Conservation (phyloP, 306 rosid species). For the Hylodesmum podocarpum region DNA sequence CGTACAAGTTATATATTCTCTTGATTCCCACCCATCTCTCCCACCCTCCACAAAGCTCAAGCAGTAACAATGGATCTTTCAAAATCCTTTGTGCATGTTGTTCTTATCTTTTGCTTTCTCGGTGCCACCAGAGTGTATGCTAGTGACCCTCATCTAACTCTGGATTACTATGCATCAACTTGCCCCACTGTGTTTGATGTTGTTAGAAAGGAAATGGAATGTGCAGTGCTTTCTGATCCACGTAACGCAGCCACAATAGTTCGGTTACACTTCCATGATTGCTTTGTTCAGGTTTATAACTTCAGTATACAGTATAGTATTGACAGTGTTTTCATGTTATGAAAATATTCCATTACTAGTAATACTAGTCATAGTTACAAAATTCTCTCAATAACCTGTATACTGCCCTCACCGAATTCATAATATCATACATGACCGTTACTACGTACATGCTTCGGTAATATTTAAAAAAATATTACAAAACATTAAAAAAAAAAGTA, state of each 20-base stretch:
- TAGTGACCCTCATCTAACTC: conserved; percentile 57
- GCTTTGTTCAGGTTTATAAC: conserved; percentile 76
- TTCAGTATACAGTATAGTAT: background rate
- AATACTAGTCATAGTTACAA: background rate
- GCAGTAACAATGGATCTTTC: conserved; percentile 44
- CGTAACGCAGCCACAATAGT: conserved; percentile 67
- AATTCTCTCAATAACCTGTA: background rate
- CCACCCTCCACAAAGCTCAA: conserved; percentile 35
- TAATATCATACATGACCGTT: too few relatives aligned
- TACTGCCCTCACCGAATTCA: background rate
- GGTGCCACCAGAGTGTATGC: conserved; percentile 40
- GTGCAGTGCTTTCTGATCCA: conserved; percentile 63
- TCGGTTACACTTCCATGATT: conserved; percentile 88
- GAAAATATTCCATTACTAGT: background rate
- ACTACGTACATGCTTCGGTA: too few relatives aligned
- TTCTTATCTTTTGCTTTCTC: conserved; percentile 35
- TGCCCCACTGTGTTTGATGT: conserved; percentile 74
- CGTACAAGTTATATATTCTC: conserved; percentile 35
- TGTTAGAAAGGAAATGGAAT: conserved; percentile 75
- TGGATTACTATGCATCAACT: conserved; percentile 71
- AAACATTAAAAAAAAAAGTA: too few relatives aligned
- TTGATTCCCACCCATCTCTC: conserved; percentile 48
- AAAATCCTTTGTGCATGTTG: conserved; percentile 29
- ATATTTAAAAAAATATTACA: too few relatives aligned
- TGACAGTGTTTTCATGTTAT: background rate